Evolutionary conservation across 164 flowering plant species (phyloP).

Genomic region (Kingdonia uniflora): DNA sequence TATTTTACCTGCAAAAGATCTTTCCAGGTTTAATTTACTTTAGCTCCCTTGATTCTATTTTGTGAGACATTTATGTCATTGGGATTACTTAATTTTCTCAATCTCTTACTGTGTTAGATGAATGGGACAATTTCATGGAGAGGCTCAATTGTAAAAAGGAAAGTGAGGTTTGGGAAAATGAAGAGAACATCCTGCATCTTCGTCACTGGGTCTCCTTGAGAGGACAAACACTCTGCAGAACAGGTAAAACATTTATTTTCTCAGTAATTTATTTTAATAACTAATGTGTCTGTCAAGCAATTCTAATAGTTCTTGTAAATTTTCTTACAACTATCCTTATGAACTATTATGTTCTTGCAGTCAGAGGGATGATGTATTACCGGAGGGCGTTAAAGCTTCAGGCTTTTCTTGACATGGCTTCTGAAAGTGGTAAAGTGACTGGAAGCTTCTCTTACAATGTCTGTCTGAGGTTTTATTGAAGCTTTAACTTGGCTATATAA

Average conservation of each 20-base stretch:
- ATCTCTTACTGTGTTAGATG: conserved; percentile 37
- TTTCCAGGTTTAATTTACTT: conserved; percentile 48
- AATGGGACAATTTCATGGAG: conserved; percentile 93
- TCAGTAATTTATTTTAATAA: background rate
- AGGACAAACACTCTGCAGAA: conserved; percentile 77
- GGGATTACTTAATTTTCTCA: no score
- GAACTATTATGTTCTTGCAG: conserved; percentile 31
- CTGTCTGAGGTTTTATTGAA: no score
- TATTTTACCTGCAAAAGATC: conserved; percentile 85
- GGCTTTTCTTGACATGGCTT: conserved; percentile 96
- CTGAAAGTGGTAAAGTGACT: conserved; percentile 43
- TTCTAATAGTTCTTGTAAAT: background rate
- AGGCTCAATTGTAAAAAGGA: conserved; percentile 58
- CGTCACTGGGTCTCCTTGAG: conserved; percentile 46
- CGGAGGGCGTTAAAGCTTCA: conserved; percentile 88
- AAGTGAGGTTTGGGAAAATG: conserved; percentile 65
- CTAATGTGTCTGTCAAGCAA: background rate
- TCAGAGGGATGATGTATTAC: conserved; percentile 98
- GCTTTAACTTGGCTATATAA: no score
- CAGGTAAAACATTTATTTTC: conserved; percentile 33
- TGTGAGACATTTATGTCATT: no score
- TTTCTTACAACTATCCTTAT: conserved; percentile 4
- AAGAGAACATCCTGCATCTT: conserved; percentile 64
- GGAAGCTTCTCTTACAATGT: background rate
- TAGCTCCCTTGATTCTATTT: background rate